Percentiles rank a stretch among this genome's conserved stretches.
These are phyloP conservation scores for Aspergillus candidus DNA, from an alignment of 2,329 filamentous ascomycete species.

Conservation along the genomic window DNA sequence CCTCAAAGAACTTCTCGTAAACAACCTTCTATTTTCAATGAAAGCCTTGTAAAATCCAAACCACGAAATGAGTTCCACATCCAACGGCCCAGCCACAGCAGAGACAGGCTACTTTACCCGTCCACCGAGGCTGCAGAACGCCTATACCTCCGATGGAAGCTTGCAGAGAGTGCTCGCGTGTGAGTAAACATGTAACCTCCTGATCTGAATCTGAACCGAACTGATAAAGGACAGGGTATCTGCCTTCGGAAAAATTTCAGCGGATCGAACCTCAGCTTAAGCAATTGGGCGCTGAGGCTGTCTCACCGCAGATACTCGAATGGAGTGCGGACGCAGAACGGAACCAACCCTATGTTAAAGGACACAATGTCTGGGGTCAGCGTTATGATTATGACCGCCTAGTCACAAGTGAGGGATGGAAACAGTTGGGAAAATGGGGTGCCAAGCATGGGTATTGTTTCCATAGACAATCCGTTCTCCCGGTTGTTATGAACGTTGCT, in stretches of 20 bases:
- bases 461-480: background rate
- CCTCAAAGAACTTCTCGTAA: too few species aligned
- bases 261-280: slow-evolving; percentile 38
- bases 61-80: background rate
- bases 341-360: slow-evolving; percentile 56
- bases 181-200: slow-evolving; percentile 23
- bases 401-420: slow-evolving; percentile 62
- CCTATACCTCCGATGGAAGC: slow-evolving; percentile 51
- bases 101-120: slow-evolving; percentile 52
- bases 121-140: slow-evolving; percentile 48
- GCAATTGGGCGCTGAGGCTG: slow-evolving; percentile 26
- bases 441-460: slow-evolving; percentile 20
- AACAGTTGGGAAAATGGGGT: slow-evolving; percentile 30
- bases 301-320: slow-evolving; percentile 24
- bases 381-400: slow-evolving; percentile 49
- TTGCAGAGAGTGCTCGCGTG: slow-evolving; percentile 49
- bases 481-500: background rate
- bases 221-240: slow-evolving; percentile 14
- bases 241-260: slow-evolving; percentile 51
- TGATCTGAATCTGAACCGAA: too few species aligned
- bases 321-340: slow-evolving; percentile 56
- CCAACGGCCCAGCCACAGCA: slow-evolving; percentile 26
- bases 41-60: too few species aligned
- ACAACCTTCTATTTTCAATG: too few species aligned
- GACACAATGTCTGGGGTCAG: slow-evolving; percentile 57